A percentile compares a stretch with the other conserved stretches of the same genome.
phyloP scores from a whole-genome alignment of 352 stramenopile genomes.

The Globisporangium emineosum region DNA sequence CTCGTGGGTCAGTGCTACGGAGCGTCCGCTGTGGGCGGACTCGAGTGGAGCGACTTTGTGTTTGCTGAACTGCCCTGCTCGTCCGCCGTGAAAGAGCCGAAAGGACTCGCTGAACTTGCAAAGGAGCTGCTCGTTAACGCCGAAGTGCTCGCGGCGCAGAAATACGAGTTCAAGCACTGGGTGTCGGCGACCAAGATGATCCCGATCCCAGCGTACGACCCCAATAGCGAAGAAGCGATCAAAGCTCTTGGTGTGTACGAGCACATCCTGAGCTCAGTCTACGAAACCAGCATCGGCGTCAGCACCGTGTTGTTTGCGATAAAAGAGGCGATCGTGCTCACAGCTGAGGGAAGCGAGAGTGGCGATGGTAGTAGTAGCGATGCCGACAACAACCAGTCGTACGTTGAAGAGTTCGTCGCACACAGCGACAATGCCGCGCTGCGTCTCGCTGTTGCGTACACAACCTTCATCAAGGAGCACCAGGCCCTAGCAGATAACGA shows the following conservation, averaged over 20 bases:
- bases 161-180: conserved; percentile 66
- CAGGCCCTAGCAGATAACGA: neutral
- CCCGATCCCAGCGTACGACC: conserved; percentile 20
- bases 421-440: conserved; percentile 38
- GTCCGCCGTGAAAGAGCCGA: conserved; percentile 17
- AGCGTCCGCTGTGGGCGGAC: conserved; percentile 32
- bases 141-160: conserved; percentile 36
- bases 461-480: conserved; percentile 18
- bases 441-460: conserved; percentile 31
- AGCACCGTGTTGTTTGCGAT: conserved; percentile 54
- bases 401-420: conserved; percentile 44
- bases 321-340: conserved; percentile 34
- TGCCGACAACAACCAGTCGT: conserved; percentile 13
- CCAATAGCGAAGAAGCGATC: neutral
- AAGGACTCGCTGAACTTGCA: conserved; percentile 26
- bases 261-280: conserved; percentile 32
- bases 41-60: conserved; percentile 81
- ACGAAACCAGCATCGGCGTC: conserved; percentile 44
- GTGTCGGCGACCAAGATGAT: conserved; percentile 41
- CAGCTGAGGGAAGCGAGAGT: neutral
- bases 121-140: conserved; percentile 31
- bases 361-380: neutral
- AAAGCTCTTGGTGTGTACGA: conserved; percentile 26
- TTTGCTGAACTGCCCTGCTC: conserved; percentile 40
- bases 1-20: conserved; percentile 41